Conservation (phyloP, 2,329 filamentous ascomycete genomes). For the Laburnicola sp. region DNA sequence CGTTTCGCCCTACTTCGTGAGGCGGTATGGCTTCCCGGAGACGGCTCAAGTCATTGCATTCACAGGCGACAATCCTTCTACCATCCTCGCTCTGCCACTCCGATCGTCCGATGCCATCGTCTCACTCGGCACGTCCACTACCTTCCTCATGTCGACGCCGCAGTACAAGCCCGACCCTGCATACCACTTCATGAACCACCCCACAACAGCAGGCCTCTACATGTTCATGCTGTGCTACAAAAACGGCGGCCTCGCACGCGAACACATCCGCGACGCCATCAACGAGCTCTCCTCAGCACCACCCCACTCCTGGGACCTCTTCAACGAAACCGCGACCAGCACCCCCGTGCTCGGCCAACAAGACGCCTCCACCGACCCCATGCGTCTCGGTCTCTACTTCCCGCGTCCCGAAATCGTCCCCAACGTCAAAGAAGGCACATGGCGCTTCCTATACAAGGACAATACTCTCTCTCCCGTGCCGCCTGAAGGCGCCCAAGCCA, state of each 20-base stretch:
- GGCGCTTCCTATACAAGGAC: slow-evolving; percentile 71
- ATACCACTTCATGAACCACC: slow-evolving; percentile 98
- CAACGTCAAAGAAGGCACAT: slow-evolving; percentile 82
- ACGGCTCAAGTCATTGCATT: slow-evolving; percentile 81
- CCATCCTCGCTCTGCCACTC: slow-evolving; percentile 87
- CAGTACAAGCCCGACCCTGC: slow-evolving; percentile 84
- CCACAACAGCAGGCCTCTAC: slow-evolving; percentile 84
- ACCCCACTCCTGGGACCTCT: slow-evolving; percentile 71
- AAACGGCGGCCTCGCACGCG: slow-evolving; percentile 91
- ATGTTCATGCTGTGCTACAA: slow-evolving; percentile 99
- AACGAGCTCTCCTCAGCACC: slow-evolving; percentile 54
- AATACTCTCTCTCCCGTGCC: slow-evolving; percentile 49
- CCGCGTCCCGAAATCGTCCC: slow-evolving; percentile 94
- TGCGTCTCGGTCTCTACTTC: slow-evolving; percentile 92
- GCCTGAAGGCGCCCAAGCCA: slow-evolving; percentile 53
- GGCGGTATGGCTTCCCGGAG: slow-evolving; percentile 73
- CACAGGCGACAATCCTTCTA: slow-evolving; percentile 94
- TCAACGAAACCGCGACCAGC: slow-evolving; percentile 72
- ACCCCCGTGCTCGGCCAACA: slow-evolving; percentile 69
- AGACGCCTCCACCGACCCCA: slow-evolving; percentile 56
- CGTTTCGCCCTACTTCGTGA: slow-evolving; percentile 77
- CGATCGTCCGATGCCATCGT: slow-evolving; percentile 90
- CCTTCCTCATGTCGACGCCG: slow-evolving; percentile 96
- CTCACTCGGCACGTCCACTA: slow-evolving; percentile 90
- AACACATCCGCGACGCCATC: slow-evolving; percentile 82